Conservation (phyloP, 1,284 basidiomycete genomes). For the Melampsora occidentalis region DNA sequence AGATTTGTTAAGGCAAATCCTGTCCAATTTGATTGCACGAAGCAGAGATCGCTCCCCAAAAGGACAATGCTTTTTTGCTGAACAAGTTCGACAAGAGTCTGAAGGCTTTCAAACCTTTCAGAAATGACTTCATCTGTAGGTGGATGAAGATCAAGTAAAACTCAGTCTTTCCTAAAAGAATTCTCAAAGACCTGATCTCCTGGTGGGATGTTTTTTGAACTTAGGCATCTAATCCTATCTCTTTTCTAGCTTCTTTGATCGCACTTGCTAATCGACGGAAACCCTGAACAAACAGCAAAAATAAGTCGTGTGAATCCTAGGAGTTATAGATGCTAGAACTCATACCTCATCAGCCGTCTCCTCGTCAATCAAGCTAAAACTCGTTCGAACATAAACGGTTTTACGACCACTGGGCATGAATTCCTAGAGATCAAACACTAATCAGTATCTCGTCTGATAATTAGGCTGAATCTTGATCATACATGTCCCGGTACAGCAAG, state of each 20-base stretch:
- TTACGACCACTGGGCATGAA: slow-evolving; percentile 70
- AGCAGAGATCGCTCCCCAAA: too few relatives aligned
- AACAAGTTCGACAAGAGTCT: too few relatives aligned
- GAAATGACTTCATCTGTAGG: too few relatives aligned
- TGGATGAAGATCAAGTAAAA: too few relatives aligned
- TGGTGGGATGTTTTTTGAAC: background rate
- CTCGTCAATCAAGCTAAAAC: slow-evolving; percentile 72
- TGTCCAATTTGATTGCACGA: too few relatives aligned
- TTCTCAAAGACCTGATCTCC: too few relatives aligned
- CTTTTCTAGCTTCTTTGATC: slow-evolving; percentile 56
- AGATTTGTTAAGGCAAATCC: too few relatives aligned
- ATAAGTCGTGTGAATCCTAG: background rate
- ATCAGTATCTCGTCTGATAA: background rate
- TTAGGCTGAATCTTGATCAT: slow-evolving; percentile 40
- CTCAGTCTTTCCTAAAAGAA: too few relatives aligned
- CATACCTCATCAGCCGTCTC: slow-evolving; percentile 64
- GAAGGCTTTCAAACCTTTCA: too few relatives aligned
- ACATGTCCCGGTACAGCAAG: slow-evolving; percentile 72
- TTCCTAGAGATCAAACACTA: slow-evolving; percentile 44
- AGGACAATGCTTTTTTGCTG: too few relatives aligned
- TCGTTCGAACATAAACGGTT: slow-evolving; percentile 71
- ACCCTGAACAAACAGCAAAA: slow-evolving; percentile 55
- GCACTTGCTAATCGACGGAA: slow-evolving; percentile 66
- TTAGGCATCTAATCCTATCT: slow-evolving; percentile 21
- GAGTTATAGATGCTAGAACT: background rate